Conservation (phyloP, 73 alveolate species). For the Tetrahymena malaccensis region DNA sequence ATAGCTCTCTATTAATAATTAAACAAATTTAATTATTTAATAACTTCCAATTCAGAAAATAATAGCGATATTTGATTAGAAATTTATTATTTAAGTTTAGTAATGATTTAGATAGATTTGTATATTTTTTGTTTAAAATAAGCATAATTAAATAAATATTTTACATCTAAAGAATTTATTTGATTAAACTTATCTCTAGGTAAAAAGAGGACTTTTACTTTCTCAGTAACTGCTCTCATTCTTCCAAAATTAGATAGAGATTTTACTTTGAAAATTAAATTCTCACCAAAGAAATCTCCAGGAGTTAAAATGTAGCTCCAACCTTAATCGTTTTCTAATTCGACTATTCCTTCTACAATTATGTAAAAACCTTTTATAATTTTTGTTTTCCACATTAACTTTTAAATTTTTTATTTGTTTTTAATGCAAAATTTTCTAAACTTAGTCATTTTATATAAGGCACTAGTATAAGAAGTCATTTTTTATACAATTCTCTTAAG, state of each 20-base stretch:
- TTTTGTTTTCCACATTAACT: neutral
- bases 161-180: neutral
- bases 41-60: too few relatives aligned
- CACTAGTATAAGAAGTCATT: neutral
- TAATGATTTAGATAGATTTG: too few relatives aligned
- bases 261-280: neutral
- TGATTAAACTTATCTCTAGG: neutral
- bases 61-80: too few relatives aligned
- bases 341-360: neutral
- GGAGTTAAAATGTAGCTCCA: neutral
- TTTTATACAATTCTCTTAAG: neutral
- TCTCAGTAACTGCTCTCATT: neutral
- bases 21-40: too few relatives aligned
- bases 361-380: neutral
- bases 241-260: neutral
- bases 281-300: neutral
- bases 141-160: neutral
- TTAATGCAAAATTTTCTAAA: neutral
- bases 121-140: too few relatives aligned
- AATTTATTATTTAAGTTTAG: too few relatives aligned
- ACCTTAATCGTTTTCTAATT: neutral
- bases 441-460: neutral
- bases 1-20: neutral
- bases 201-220: neutral
- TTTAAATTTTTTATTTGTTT: neutral